Evolutionary conservation across 306 rosid species (phyloP).

Genomic region (Sphenostylis stenocarpa): DNA sequence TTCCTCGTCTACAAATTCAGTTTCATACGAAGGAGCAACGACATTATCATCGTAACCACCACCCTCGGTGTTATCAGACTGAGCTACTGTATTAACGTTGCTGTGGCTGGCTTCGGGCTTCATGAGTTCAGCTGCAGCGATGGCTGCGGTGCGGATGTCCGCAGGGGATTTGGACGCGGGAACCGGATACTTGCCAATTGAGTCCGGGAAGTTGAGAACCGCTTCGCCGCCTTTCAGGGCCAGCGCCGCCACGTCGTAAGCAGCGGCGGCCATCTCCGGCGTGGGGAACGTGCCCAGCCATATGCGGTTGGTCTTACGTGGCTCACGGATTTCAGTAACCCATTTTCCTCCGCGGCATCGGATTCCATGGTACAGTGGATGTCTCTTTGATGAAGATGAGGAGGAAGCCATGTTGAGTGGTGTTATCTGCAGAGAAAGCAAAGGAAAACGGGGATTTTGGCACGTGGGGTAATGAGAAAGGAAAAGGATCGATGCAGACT

Average conservation of each 20-base stretch:
- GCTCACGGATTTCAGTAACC: conserved; percentile 97
- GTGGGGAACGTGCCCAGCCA: conserved; percentile 83
- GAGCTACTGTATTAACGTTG: not conserved
- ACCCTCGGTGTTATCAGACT: not conserved
- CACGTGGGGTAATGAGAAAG: conserved; percentile 13
- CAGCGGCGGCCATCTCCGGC: conserved; percentile 92
- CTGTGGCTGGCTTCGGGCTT: not conserved
- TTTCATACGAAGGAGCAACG: not conserved
- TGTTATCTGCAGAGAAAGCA: not conserved
- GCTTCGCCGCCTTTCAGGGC: conserved; percentile 72
- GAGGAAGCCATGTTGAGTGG: conserved; percentile 47
- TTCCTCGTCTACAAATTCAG: conserved; percentile 75
- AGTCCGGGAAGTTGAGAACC: conserved; percentile 64
- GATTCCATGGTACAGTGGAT: conserved; percentile 66
- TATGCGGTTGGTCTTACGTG: conserved; percentile 71
- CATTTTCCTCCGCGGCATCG: conserved; percentile 77
- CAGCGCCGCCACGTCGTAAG: conserved; percentile 79
- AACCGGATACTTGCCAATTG: conserved; percentile 42
- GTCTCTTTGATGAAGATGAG: conserved; percentile 50
- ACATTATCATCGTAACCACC: not conserved
- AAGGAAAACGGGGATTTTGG: not conserved
- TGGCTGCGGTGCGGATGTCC: conserved; percentile 74
- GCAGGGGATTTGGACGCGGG: conserved; percentile 54
- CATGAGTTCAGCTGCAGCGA: conserved; percentile 48
- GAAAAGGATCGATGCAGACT: not conserved